Evolutionary conservation across 805 yeast genomes (phyloP).

Genomic region (Maudiozyma pseudohumilis): DNA sequence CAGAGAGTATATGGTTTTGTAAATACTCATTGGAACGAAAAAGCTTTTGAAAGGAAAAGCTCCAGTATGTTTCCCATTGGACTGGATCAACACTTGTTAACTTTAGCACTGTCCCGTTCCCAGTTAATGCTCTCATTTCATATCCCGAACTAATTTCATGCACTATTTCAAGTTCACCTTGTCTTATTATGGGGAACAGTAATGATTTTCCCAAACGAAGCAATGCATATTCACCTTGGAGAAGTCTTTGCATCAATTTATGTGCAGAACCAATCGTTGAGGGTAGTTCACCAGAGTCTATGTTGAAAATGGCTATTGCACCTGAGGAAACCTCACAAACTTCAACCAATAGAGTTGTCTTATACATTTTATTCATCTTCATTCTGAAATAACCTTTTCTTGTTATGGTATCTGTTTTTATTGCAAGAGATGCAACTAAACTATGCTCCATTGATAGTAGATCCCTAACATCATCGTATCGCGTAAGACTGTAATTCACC

Average conservation of each 20-base stretch:
- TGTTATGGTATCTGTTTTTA: constrained; percentile 8
- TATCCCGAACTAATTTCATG: constrained; percentile 5
- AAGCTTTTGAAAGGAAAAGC: constrained; percentile 10
- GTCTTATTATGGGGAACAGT: constrained; percentile 19
- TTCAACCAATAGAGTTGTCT: constrained; percentile 14
- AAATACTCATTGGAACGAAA: constrained; percentile 6
- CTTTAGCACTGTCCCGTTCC: constrained; percentile 11
- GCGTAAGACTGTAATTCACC: constrained; percentile 6
- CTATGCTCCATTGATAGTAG: constrained; percentile 15
- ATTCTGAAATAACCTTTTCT: constrained; percentile 18
- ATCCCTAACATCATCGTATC: constrained; percentile 19
- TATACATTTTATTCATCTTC: constrained; percentile 9
- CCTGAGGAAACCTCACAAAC: constrained; percentile 15
- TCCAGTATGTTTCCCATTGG: constrained; percentile 24
- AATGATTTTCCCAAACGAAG: constrained; percentile 19
- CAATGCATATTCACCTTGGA: constrained; percentile 7
- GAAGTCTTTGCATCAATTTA: constrained; percentile 7
- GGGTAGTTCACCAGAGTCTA: constrained; percentile 14
- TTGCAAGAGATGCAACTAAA: constrained; percentile 13
- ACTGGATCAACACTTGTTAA: constrained; percentile 14
- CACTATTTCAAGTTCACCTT: constrained; percentile 13
- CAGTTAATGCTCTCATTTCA: constrained; percentile 14
- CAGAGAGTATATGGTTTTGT: neutral
- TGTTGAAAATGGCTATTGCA: constrained; percentile 18
- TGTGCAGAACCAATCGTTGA: constrained; percentile 1